Conservation (phyloP, 2,329 filamentous ascomycete species). For the Coniochaeta sp. region DNA sequence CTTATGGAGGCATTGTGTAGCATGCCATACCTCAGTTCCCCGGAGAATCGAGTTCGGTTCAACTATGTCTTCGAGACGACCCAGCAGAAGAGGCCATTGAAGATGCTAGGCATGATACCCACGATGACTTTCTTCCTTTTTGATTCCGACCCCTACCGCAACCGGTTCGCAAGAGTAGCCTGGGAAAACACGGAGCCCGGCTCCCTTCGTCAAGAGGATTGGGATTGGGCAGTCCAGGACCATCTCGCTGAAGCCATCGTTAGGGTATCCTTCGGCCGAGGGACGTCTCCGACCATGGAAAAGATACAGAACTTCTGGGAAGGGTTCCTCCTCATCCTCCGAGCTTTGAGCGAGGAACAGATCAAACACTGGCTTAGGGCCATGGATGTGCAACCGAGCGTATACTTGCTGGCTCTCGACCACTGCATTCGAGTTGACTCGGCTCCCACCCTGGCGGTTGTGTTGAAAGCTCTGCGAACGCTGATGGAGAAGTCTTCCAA, state of each 20-base stretch:
- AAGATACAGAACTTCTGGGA: constrained; percentile 71
- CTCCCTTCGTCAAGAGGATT: constrained; percentile 62
- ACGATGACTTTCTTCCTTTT: constrained; percentile 84
- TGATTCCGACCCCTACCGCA: constrained; percentile 56
- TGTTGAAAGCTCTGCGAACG: constrained; percentile 62
- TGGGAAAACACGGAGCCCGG: constrained; percentile 60
- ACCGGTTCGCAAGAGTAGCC: constrained; percentile 59
- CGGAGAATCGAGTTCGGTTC: constrained; percentile 52
- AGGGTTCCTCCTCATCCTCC: constrained; percentile 67
- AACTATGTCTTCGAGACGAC: constrained; percentile 77
- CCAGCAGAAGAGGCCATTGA: constrained; percentile 71
- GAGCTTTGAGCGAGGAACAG: constrained; percentile 62
- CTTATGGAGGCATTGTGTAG: constrained; percentile 87
- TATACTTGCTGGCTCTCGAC: constrained; percentile 53
- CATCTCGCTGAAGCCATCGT: constrained; percentile 62
- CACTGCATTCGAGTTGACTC: constrained; percentile 37
- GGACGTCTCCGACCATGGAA: constrained; percentile 20
- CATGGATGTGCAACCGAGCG: constrained; percentile 70
- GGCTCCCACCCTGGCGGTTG: constrained; percentile 54
- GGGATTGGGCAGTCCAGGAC: constrained; percentile 80
- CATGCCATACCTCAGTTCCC: constrained; percentile 62
- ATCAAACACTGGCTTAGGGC: constrained; percentile 72
- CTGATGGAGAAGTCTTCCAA: constrained; percentile 69
- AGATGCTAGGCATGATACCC: constrained; percentile 66
- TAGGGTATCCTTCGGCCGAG: constrained; percentile 45